A percentile compares a stretch with the other conserved stretches of the same genome.
phyloP scores from a whole-genome alignment of 805 yeast species.

The Peterozyma toletana region DNA sequence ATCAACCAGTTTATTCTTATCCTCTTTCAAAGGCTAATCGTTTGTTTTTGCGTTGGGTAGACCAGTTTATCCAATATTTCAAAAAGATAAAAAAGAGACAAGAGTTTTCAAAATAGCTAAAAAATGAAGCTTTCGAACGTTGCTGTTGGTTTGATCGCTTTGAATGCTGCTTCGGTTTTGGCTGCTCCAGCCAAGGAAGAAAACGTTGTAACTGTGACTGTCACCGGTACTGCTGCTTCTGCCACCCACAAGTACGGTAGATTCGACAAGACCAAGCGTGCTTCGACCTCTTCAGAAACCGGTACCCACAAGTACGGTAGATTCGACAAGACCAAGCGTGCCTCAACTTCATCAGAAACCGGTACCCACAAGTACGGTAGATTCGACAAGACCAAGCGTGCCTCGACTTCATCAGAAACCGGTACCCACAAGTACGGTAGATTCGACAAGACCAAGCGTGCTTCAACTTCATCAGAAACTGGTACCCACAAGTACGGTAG shows the following conservation, averaged over 20 bases:
- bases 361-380: constrained; percentile 52
- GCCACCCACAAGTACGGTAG: constrained; percentile 51
- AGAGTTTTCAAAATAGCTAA: not conserved
- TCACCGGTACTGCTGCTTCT: constrained; percentile 35
- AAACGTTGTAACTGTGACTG: constrained; percentile 11
- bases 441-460: constrained; percentile 38
- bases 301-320: constrained; percentile 52
- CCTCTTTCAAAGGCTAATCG: too few species aligned
- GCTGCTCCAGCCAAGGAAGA: not conserved
- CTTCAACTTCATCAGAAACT: constrained; percentile 24
- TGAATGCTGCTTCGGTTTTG: constrained; percentile 2
- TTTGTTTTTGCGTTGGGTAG: too few species aligned
- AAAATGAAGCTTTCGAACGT: constrained; percentile 4
- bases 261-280: constrained; percentile 37
- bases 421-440: constrained; percentile 40
- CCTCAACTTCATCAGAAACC: constrained; percentile 27
- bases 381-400: constrained; percentile 37
- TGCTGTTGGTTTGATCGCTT: constrained; percentile 7
- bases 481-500: constrained; percentile 52
- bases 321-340: constrained; percentile 35
- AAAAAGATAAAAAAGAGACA: too few species aligned
- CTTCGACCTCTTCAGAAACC: constrained; percentile 25
- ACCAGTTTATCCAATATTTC: too few species aligned
- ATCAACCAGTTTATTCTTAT: too few species aligned
- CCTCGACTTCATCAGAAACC: constrained; percentile 21